These are phyloP conservation scores for Populus hybrid DNA, from an alignment of 441 rosid genomes.

Conservation along the genomic window DNA sequence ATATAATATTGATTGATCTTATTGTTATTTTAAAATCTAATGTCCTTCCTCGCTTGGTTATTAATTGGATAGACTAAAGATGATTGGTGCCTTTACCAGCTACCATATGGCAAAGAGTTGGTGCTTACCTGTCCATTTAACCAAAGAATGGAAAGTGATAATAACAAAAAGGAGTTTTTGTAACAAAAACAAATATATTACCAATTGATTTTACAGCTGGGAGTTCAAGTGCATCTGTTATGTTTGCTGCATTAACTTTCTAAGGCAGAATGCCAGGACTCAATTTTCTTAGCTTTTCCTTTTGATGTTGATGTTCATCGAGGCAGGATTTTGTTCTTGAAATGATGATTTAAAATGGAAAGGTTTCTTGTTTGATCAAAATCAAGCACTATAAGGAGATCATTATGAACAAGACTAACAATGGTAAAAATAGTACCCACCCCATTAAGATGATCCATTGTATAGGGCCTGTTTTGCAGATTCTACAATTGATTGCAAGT, in stretches of 20 bases:
- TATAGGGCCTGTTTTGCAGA: not conserved
- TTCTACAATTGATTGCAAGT: not conserved
- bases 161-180: not conserved
- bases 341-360: not conserved
- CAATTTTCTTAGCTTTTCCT: not conserved
- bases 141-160: not conserved
- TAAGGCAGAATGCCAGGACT: not conserved
- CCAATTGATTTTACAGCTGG: not conserved
- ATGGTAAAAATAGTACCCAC: not conserved
- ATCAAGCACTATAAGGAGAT: not conserved
- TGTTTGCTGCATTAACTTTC: not conserved
- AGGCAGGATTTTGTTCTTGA: not conserved
- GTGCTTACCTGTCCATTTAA: not conserved
- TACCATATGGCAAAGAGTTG: not conserved
- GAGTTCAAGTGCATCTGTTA: not conserved
- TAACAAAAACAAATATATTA: not conserved
- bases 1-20: not conserved
- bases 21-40: not conserved
- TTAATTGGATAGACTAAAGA: not conserved
- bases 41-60: not conserved
- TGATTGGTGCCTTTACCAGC: not conserved
- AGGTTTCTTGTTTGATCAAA: not conserved
- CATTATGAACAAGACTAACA: no score
- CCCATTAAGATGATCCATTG: not conserved
- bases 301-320: not conserved